Percentiles rank a stretch among this genome's conserved stretches.
phyloP scores from a whole-genome alignment of 192 early-diverging fungal species.

The Lobosporangium transversale region DNA sequence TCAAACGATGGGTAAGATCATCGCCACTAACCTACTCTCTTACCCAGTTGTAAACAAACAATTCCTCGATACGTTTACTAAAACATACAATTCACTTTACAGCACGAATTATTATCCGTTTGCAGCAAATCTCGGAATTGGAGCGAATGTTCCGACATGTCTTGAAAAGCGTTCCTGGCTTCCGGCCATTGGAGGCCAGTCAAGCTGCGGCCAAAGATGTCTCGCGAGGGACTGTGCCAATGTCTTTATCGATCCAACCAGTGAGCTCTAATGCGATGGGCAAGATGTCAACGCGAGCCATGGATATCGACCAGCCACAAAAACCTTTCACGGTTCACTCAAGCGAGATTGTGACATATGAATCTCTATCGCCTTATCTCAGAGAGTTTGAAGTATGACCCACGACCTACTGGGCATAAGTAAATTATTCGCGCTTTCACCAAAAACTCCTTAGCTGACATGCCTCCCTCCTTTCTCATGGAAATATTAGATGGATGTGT shows the following conservation, averaged over 20 bases:
- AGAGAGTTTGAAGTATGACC: slow-evolving; percentile 53
- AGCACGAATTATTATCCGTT: slow-evolving; percentile 52
- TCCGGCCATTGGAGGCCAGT: slow-evolving; percentile 55
- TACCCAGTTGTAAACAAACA: neutral
- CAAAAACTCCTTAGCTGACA: too few relatives aligned
- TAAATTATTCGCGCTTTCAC: too few relatives aligned
- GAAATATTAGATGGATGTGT: slow-evolving; percentile 25
- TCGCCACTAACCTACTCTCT: neutral
- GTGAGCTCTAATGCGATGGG: neutral
- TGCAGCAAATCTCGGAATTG: slow-evolving; percentile 54
- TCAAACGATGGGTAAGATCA: slow-evolving; percentile 39
- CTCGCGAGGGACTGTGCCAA: neutral
- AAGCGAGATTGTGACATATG: slow-evolving; percentile 18
- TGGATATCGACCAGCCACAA: slow-evolving; percentile 5
- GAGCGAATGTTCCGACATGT: slow-evolving; percentile 51
- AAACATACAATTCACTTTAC: neutral
- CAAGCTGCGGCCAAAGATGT: slow-evolving; percentile 17
- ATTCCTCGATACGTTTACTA: neutral
- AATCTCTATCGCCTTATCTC: slow-evolving; percentile 43
- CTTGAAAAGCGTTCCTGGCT: slow-evolving; percentile 37
- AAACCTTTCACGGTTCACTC: neutral
- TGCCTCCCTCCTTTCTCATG: neutral
- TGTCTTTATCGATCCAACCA: slow-evolving; percentile 7
- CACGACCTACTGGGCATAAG: too few relatives aligned
- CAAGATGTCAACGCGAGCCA: neutral